Conservation (phyloP, 2,329 filamentous ascomycete species). For the Ascochyta rabiei region DNA sequence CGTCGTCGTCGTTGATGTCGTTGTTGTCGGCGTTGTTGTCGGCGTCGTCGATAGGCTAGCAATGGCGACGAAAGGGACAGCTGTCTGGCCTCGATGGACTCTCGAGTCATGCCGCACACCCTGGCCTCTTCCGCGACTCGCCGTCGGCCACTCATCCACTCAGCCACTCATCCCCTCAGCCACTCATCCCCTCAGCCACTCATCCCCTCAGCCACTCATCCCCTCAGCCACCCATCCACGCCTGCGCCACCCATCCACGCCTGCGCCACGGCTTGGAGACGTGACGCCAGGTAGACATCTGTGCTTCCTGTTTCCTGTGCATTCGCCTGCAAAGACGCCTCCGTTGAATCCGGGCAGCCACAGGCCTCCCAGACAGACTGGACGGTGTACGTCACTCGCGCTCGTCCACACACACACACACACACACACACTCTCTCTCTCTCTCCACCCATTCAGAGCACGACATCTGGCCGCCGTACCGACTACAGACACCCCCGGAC, state of each 20-base stretch:
- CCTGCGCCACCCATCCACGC: not conserved
- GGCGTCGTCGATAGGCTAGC: not conserved
- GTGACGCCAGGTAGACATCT: slow-evolving; percentile 14
- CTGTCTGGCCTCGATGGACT: slow-evolving; percentile 20
- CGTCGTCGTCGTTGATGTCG: not conserved
- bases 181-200: not conserved
- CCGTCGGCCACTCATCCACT: not conserved
- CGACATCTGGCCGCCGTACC: not conserved
- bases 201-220: not conserved
- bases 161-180: not conserved
- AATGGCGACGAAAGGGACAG: slow-evolving; percentile 30
- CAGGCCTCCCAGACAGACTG: not conserved
- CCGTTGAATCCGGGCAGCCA: not conserved
- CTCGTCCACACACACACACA: not conserved
- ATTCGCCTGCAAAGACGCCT: not conserved
- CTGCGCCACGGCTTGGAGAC: slow-evolving; percentile 6
- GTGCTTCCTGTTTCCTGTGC: not conserved
- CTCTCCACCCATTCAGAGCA: not conserved
- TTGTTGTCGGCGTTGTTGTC: not conserved
- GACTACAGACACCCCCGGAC: slow-evolving; percentile 8
- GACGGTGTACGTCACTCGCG: not conserved
- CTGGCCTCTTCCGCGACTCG: slow-evolving; percentile 16
- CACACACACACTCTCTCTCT: no score
- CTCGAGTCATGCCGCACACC: slow-evolving; percentile 1
- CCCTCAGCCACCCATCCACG: not conserved